Base-by-base conservation (phyloP, 768 basidiomycete species). In the Agrocybe praecox region DNA sequence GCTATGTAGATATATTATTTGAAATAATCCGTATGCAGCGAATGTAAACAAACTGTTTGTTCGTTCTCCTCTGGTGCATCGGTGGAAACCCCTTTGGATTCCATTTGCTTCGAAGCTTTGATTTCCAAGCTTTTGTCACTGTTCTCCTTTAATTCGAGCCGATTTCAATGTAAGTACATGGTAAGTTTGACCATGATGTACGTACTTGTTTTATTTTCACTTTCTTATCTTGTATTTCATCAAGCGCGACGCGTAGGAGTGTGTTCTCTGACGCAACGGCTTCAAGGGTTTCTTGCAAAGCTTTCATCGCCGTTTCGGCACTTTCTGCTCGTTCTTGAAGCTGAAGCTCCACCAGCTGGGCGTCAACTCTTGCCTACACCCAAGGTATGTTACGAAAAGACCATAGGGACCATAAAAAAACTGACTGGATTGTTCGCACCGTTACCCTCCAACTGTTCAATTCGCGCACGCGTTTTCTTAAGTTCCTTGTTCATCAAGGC, bases 401-500 rank as follows among this genome's bases (percentile, higher is more conserved):
- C 42, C 24, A n/a, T 6, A 54, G 34, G 17, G 32, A 11, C n/a
- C 1, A 40, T 19, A 6, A 49, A 18, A 19, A 18, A n/a, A 17
- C 34, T 15, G 2, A 19, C 9, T 32, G 17, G 10, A 48, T 40
- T 2, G 18, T 46, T 36, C 3, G 8, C 21, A 7, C 24, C 19
- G 15, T 42, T 33, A 21, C 8, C 14, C 17, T 18, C 60, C 18
- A 61, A 40, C 34, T 57, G 45, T 18, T 57, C 21, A 9, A 58
- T 55, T 12, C 53, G 46, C 4, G 34, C 17, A 6, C 54, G 53
- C 15, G 60, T 55, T 2, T 44, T 24, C 34, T 61, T 64, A 1
- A 64, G 53, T 44, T 61, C 63, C 17, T 54, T 56, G 43, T 44
- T 52, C 21, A 64, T 17, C 6, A 57, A 34, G 1, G 46, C 22